Conservation (phyloP, 768 basidiomycete genomes). For the Russula lepida region DNA sequence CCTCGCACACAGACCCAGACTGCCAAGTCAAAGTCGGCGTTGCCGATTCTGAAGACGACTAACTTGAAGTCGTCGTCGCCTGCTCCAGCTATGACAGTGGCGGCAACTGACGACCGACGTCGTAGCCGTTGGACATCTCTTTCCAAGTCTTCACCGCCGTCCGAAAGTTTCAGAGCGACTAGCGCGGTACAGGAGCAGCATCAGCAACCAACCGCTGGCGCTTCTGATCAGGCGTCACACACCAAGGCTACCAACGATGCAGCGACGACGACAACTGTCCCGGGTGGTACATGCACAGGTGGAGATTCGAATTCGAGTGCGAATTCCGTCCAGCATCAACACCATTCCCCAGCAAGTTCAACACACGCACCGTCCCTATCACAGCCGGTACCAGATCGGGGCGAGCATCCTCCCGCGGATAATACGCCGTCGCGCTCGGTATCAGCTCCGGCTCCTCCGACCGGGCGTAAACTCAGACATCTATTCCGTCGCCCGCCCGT, state of each 20-base stretch:
- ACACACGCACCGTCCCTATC: no score
- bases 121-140: background rate
- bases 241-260: background rate
- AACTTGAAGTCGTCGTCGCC: background rate
- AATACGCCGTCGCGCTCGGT: background rate
- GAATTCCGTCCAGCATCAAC: background rate
- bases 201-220: background rate
- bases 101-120: background rate
- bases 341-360: background rate
- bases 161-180: background rate
- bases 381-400: background rate
- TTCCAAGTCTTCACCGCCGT: background rate
- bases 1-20: background rate
- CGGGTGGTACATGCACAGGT: no score
- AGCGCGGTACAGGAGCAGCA: background rate
- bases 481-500: constrained; percentile 14
- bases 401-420: background rate
- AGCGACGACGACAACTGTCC: background rate
- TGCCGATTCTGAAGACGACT: constrained; percentile 1
- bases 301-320: no score
- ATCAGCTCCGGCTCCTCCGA: background rate
- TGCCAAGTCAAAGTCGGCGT: background rate
- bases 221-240: background rate
- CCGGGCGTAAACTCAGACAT: constrained; percentile 6
- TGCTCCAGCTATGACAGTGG: background rate